Percentiles rank a stretch among this genome's conserved stretches.
Conservation (phyloP, 345 rosid species). For the Eucalyptus sideroxylon region DNA sequence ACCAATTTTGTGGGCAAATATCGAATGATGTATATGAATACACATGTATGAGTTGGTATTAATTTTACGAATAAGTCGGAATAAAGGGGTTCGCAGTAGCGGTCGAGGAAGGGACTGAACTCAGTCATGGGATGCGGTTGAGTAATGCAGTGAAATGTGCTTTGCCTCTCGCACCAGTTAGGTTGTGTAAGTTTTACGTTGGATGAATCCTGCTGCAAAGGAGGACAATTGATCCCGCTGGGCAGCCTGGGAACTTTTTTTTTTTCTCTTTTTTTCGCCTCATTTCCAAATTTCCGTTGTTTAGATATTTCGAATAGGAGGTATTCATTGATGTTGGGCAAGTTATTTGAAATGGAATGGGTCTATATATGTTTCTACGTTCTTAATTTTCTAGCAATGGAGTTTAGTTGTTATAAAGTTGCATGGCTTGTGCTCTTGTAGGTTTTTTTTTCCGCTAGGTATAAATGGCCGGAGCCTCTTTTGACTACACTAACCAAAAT, state of each 20-base stretch:
- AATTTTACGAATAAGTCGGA: neutral
- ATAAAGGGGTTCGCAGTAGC: neutral
- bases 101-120: neutral
- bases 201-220: neutral
- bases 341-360: neutral
- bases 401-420: neutral
- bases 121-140: neutral
- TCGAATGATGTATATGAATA: neutral
- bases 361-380: neutral
- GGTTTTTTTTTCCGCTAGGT: neutral
- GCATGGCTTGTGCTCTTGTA: neutral
- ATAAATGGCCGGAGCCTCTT: neutral
- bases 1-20: neutral
- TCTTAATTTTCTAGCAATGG: neutral
- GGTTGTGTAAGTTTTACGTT: neutral
- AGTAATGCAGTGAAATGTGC: neutral
- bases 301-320: neutral
- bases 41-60: neutral
- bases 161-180: neutral
- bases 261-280: rapidly evolving
- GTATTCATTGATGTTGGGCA: neutral
- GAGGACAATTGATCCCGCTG: neutral
- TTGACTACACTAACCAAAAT: neutral
- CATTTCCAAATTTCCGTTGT: neutral
- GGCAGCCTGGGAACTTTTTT: neutral